Conservation (phyloP, 768 basidiomycete species). For the Suillus placidus region DNA sequence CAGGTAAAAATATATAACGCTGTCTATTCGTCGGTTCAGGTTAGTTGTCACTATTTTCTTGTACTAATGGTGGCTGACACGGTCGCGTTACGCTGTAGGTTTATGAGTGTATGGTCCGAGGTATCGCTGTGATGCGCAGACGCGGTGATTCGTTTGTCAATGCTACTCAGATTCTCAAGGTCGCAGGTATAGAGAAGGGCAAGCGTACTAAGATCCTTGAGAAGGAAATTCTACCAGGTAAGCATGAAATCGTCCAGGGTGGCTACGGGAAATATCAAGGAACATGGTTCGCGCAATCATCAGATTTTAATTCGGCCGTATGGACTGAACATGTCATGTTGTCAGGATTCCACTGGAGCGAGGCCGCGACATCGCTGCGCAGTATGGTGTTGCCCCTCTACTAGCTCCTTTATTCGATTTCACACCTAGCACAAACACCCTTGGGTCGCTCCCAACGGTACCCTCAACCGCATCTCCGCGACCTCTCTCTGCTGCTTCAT, state of each 20-base stretch:
- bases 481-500: constrained; percentile 69
- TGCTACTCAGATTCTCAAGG: constrained; percentile 98
- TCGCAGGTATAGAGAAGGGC: constrained; percentile 97
- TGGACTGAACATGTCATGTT: constrained; percentile 15
- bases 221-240: constrained; percentile 94
- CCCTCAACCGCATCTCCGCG: constrained; percentile 54
- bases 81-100: constrained; percentile 54
- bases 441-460: constrained; percentile 65
- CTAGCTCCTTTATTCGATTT: constrained; percentile 93
- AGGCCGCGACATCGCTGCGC: constrained; percentile 88
- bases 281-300: constrained; percentile 72
- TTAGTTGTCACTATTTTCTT: constrained; percentile 23
- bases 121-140: constrained; percentile 98
- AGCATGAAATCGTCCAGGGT: constrained; percentile 98
- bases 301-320: constrained; percentile 6
- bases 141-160: constrained; percentile 95
- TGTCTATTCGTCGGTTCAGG: constrained; percentile 90
- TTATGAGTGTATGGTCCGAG: constrained; percentile 97
- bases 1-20: constrained; percentile 90
- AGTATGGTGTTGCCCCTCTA: constrained; percentile 88
- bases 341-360: constrained; percentile 93
- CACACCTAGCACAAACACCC: constrained; percentile 72
- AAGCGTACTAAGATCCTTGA: constrained; percentile 94
- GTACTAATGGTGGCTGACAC: constrained; percentile 11
- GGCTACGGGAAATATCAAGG: constrained; percentile 99